Conservation (phyloP, 2,329 filamentous ascomycete genomes). For the Fusarium transvaalense region DNA sequence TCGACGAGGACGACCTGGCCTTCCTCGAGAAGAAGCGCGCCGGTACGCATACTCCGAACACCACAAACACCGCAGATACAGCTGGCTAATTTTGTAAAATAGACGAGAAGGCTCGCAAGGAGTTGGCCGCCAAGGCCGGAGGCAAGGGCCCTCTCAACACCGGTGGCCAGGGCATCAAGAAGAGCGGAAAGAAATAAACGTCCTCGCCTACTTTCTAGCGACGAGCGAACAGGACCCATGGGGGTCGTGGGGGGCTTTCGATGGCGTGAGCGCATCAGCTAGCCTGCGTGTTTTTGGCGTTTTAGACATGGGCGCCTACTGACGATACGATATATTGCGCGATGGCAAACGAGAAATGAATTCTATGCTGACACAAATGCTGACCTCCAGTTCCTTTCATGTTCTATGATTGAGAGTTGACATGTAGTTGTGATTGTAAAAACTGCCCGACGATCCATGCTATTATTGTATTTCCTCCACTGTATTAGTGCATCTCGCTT, state of each 20-base stretch:
- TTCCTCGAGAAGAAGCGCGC: constrained; percentile 86
- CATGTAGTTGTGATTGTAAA: constrained; percentile 11
- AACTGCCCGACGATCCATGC: not conserved
- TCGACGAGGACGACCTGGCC: constrained; percentile 88
- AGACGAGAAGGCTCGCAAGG: constrained; percentile 90
- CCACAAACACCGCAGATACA: not conserved
- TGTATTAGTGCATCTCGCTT: constrained; percentile 32
- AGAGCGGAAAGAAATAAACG: constrained; percentile 93
- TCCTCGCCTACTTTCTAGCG: not conserved
- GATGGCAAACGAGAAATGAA: constrained; percentile 49
- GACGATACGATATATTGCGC: constrained; percentile 41
- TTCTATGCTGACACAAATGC: constrained; percentile 41
- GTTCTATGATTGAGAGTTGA: not conserved
- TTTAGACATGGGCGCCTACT: constrained; percentile 35
- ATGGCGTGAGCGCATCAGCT: constrained; percentile 37
- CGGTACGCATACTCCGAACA: constrained; percentile 66
- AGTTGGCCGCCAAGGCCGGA: constrained; percentile 82
- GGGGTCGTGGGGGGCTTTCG: constrained; percentile 19
- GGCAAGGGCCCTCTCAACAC: constrained; percentile 91
- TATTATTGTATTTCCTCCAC: constrained; percentile 21
- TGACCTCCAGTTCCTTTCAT: constrained; percentile 22
- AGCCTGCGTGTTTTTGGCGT: constrained; percentile 37
- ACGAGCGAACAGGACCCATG: constrained; percentile 10
- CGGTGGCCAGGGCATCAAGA: constrained; percentile 92
- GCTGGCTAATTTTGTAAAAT: constrained; percentile 35